Evolutionary conservation across 1,139 yeast genomes (phyloP), one percentile per base, ranked within the genome.

Genomic region (Lodderomyces oxycetoniae): DNA sequence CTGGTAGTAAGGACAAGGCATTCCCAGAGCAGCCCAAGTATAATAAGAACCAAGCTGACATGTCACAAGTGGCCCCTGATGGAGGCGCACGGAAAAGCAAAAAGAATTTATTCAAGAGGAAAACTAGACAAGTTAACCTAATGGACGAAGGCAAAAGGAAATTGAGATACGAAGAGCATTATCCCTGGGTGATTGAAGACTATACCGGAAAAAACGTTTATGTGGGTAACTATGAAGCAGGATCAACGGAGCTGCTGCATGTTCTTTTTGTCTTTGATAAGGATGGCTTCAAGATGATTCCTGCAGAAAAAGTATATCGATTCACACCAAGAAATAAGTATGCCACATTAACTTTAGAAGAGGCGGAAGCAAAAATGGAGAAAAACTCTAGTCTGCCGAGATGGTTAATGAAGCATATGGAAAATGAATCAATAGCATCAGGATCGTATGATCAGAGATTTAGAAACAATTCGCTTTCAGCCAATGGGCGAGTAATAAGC

Each of bases 161-260:
- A 52, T 63, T 91, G 44, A 71, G 97, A 49, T 91, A 89, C 53
- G 98, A 91, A 59, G 98, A 91, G 59, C 87, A 82, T 53, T 89
- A 86, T 49, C 98, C 98, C 0, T 91, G 98, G 98, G 95, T 93
- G 13, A 67, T 93, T 70, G 96, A 89, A 61, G 98, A 93, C 60
- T 89, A 85, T 56, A 96, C 87, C 48, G 96, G 95, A 36, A 73
- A 77, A 42, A 89, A 91, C 55, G 93, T 95, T 1, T 91, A 86
- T 82, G 96, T 89, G 15, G 96, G 98, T 23, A 84, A 83, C 48
- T 89, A 86, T 59, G 98, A 91, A 61, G 98, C 97, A 1, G 95
- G 93, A 8, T 84, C 84, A 43, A 77, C 89, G 7, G 96, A 87
- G 47, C 73, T 87, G 13, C 67, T 64, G 23, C 89, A 86, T 54